Base-by-base conservation (phyloP, 768 basidiomycete genomes). In the Tremella fuciformis region DNA sequence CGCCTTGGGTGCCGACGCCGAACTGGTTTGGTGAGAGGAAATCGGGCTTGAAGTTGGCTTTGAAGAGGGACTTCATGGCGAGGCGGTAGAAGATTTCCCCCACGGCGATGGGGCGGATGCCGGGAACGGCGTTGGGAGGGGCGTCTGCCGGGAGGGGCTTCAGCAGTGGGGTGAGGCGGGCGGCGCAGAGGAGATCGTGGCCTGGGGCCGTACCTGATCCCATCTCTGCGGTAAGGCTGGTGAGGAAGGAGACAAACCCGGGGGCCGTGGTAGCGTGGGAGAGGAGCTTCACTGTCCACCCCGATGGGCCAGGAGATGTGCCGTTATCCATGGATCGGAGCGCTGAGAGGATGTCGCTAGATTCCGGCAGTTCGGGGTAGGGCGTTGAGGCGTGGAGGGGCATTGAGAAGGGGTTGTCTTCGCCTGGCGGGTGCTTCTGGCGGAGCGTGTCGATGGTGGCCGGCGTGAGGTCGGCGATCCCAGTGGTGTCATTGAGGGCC, bases 1-100 rank as follows among this genome's bases (percentile, higher is more conserved):
- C 63, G 2, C 63, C 19, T 49, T 22, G 11, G 13, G 47, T 13
- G 13, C 21, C 21, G 13, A 49, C 47, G 11, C 56, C 63, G n/a
- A 65, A 65, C 37, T 65, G 63, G 21, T 46, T 25, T 6, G 63
- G 47, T 11, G 21, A 21, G 13, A 49, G 47, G 13, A 22, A 21
- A 13, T 49, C 21, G 13, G 11, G 11, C 13, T 21, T 11, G 47
- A 13, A 11, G 47, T 51, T 42, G 42, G 24, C 18, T 7, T 24
- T 38, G 38, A 69, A 54, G 16, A 65, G 53, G 2, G 59, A 53
- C 47, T 65, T 67, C 47, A 57, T 55, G 18, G 39, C 42, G 0
- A 65, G 38, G 13, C 68, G 50, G 47, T 64, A 67, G 47, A 66
- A 26, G n/a, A 70, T 34, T 21, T 67, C 68, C 2, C 68, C 68